phyloP scores from a whole-genome alignment of 2,329 filamentous ascomycete species.

The Coleophoma cylindrospora region DNA sequence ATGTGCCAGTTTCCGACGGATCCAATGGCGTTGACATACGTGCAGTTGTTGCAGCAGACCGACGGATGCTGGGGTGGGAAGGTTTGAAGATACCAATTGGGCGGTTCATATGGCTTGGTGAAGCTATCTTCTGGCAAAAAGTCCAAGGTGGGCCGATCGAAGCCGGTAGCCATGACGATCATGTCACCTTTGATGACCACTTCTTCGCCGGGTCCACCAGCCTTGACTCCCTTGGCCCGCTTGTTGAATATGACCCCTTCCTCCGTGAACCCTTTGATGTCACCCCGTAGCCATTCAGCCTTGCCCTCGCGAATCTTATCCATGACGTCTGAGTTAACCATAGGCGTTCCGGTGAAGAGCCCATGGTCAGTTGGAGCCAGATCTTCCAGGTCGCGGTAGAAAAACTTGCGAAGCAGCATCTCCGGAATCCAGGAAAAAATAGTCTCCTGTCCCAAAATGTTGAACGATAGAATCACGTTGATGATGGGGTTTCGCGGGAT shows the following conservation, averaged over 20 bases:
- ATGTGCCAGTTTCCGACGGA: slow-evolving; percentile 86
- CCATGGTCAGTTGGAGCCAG: slow-evolving; percentile 66
- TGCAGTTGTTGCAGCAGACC: slow-evolving; percentile 78
- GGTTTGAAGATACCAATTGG: slow-evolving; percentile 85
- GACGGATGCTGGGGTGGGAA: slow-evolving; percentile 72
- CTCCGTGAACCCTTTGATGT: slow-evolving; percentile 63
- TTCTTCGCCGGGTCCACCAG: slow-evolving; percentile 67
- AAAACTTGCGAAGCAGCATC: slow-evolving; percentile 67
- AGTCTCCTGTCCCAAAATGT: slow-evolving; percentile 76
- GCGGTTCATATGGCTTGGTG: slow-evolving; percentile 66
- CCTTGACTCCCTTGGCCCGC: slow-evolving; percentile 66
- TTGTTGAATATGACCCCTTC: slow-evolving; percentile 67
- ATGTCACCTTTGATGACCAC: slow-evolving; percentile 67
- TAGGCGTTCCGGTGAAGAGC: slow-evolving; percentile 78
- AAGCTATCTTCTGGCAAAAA: slow-evolving; percentile 75
- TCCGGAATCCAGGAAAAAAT: slow-evolving; percentile 75
- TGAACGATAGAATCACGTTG: slow-evolving; percentile 68
- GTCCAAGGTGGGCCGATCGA: slow-evolving; percentile 64
- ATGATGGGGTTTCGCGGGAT: slow-evolving; percentile 76
- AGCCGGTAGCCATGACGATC: slow-evolving; percentile 80
- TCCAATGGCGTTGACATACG: slow-evolving; percentile 75
- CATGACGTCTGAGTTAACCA: slow-evolving; percentile 82
- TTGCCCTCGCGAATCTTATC: slow-evolving; percentile 66
- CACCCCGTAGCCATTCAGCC: slow-evolving; percentile 76
- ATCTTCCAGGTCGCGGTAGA: slow-evolving; percentile 76